Evolutionary conservation across 495 filamentous ascomycete genomes (phyloP).

Genomic region (Aspergillus leporis): DNA sequence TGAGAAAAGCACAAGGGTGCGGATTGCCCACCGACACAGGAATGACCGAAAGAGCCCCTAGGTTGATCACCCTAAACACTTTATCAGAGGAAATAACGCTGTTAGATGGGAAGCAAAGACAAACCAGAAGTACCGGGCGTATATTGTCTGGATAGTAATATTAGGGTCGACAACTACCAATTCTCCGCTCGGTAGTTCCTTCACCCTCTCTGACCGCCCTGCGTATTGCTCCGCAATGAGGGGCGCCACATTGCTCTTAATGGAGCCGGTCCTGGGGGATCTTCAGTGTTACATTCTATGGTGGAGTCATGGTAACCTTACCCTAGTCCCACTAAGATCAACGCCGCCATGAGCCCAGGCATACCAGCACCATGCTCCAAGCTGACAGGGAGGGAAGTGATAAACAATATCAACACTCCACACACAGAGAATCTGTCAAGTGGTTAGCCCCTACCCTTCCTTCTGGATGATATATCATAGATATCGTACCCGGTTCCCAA

Average conservation of each 20-base stretch:
- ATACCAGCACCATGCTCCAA: slow-evolving; percentile 15
- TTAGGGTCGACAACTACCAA: slow-evolving; percentile 63
- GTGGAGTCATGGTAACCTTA: slow-evolving; percentile 30
- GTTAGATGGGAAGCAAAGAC: neutral
- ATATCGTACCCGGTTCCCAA: slow-evolving; percentile 26
- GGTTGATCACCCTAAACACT: slow-evolving; percentile 36
- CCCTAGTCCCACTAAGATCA: slow-evolving; percentile 29
- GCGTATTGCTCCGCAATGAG: slow-evolving; percentile 43
- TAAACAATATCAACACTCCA: slow-evolving; percentile 63
- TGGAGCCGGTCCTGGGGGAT: slow-evolving; percentile 26
- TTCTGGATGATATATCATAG: slow-evolving; percentile 17
- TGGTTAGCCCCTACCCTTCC: neutral
- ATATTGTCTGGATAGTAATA: slow-evolving; percentile 41
- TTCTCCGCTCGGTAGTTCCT: slow-evolving; percentile 49
- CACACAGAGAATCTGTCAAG: slow-evolving; percentile 49
- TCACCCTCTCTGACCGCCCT: slow-evolving; percentile 28
- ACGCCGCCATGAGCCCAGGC: slow-evolving; percentile 19
- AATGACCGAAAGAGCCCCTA: slow-evolving; percentile 42
- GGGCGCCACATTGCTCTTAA: slow-evolving; percentile 60
- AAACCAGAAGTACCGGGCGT: neutral
- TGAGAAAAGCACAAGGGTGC: neutral
- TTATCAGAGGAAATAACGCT: neutral
- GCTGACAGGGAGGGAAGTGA: slow-evolving; percentile 56
- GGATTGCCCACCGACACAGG: neutral
- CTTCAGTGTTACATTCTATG: neutral